Conservation (phyloP, 257 asterid genomes). For the Solanum etuberosum region DNA sequence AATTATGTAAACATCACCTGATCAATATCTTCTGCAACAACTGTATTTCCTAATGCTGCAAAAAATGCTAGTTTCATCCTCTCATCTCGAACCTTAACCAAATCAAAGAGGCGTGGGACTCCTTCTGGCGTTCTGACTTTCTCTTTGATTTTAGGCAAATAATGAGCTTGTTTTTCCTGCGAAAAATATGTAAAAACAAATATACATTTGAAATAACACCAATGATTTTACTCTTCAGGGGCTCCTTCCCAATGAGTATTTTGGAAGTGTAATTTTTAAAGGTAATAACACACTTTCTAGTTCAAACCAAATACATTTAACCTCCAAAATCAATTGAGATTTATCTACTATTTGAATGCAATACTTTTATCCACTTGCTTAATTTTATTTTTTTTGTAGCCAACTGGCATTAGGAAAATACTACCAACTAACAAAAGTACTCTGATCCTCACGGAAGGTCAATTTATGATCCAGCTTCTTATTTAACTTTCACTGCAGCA, state of each 20-base stretch:
- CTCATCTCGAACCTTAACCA: constrained; percentile 83
- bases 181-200: background rate
- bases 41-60: constrained; percentile 72
- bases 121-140: constrained; percentile 63
- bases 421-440: background rate
- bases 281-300: background rate
- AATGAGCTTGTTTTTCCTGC: constrained; percentile 83
- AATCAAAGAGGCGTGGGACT: constrained; percentile 84
- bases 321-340: background rate
- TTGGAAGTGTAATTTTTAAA: background rate
- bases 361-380: background rate
- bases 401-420: background rate
- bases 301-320: background rate
- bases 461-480: background rate
- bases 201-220: background rate
- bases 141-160: constrained; percentile 47
- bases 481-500: background rate
- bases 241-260: background rate
- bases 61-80: constrained; percentile 82
- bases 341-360: background rate
- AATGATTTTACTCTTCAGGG: background rate
- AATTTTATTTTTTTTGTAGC: background rate
- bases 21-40: constrained; percentile 71
- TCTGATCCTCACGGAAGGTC: background rate
- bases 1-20: constrained; percentile 38